Evolutionary conservation across 495 filamentous ascomycete species (phyloP), one percentile per base, ranked within the genome.

Genomic region (Aspergillus ellipticus): DNA sequence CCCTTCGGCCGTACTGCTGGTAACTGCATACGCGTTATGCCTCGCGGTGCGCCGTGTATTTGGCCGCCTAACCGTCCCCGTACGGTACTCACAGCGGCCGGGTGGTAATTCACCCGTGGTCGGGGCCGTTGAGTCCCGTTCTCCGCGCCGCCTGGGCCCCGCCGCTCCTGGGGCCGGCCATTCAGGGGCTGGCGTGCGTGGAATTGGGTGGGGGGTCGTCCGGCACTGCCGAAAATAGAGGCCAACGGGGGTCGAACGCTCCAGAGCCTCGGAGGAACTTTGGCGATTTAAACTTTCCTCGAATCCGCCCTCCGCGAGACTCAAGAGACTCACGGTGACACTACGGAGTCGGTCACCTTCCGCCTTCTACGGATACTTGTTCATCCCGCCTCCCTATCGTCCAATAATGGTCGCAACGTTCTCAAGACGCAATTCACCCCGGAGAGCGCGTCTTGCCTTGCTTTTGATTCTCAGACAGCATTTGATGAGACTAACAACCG

Each of bases 221-320:
- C 35, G 35, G 35, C 35, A 39, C 13, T 54, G 45, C 52, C 52
- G 22, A 54, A 54, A 54, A 54, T 54, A 54, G 52, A 24, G 15
- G 28, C 51, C 51, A 53, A 42, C 39, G 42, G 35, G 24, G 51
- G 49, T 37, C 22, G 39, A 22, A 51, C 31, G 6, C 47, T 35
- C 35, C 28, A 39, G 28, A 50, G 11, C 29, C 51, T 46, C 31
- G 31, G 31, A 33, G 31, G 31, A 33, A 33, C 31, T 33, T 33
- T 33, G 31, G 31, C 31, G 31, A 33, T 33, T 39, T 39, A 39
- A 39, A 13, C 35, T 39, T 39, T 39, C 11, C n/a, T 33, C 31
- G 31, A 33, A 33, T 33, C 31, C 31, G 31, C 31, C 13, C 28
- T 31, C 31, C 6, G 31, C 13, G 31, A 33, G 9, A 10, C 9